Base-by-base conservation (phyloP, 1,284 basidiomycete genomes). In the Ustilago vetiveriae region DNA sequence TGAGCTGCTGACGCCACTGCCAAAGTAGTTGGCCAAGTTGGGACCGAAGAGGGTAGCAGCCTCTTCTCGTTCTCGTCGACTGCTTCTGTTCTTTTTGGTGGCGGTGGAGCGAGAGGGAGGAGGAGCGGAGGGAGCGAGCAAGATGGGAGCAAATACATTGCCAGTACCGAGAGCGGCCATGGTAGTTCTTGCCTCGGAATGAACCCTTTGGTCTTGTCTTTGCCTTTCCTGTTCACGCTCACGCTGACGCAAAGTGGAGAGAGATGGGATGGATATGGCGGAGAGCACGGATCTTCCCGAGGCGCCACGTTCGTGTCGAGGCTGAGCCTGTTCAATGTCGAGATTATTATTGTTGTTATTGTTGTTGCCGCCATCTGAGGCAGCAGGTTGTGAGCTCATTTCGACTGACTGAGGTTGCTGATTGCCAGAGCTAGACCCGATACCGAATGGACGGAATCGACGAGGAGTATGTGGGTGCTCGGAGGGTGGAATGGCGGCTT, bases 1-100 rank as follows among this genome's bases (percentile, higher is more conserved):
- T 38, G 65, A 70, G 41, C 48, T 60, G 49, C 59, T 67, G 41
- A 60, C 60, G 19, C 73, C 73, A 47, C 63, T 71, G 29, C 73
- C 68, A 57, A 78, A 78, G 58, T 78, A 78, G 40, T 73, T 71
- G 17, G 75, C 72, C 3, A 78, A 54, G 32, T 69, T 76, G 32
- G 76, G 76, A 16, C 76, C 76, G 30, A 78, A 75, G 6, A 78
- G 68, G 16, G 74, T 74, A 4, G 75, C 70, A 6, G 66, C 68
- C 26, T 76, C 73, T 36, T 78, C 76, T 29, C 69, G 55, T 41
- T 78, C 75, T 17, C 67, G 55, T 27, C 73, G 42, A 37, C 36
- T 69, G 48, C 39, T 65, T 29, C 63, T 48, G 10, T 62, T 36
- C 40, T 59, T 57, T 17, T 56, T 71, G 41, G 24, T 35, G 32